Percentiles rank a stretch among this genome's conserved stretches.
Conservation (phyloP, 106 monocot species). For the Allium fistulosum region DNA sequence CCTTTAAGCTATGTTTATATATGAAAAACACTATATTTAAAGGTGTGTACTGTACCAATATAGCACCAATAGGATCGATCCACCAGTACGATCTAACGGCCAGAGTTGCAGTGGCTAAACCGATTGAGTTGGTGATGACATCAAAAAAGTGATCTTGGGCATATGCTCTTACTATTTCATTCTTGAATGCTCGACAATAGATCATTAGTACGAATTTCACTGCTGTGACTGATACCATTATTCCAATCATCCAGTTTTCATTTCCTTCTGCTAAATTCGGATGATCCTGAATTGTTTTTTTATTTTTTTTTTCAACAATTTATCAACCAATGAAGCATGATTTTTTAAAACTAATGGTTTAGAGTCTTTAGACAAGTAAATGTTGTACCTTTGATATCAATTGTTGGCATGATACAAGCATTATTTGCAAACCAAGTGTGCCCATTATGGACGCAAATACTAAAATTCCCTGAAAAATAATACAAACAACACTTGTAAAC, state of each 20-base stretch:
- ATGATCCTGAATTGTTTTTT: constrained; percentile 27
- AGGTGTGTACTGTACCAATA: constrained; percentile 29
- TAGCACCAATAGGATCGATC: constrained; percentile 84
- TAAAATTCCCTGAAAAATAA: constrained; percentile 61
- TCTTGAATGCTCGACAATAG: constrained; percentile 67
- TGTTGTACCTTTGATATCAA: constrained; percentile 44
- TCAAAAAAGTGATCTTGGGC: constrained; percentile 93
- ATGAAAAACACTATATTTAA: background rate
- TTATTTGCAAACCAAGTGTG: constrained; percentile 85
- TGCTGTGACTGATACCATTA: constrained; percentile 58
- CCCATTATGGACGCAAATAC: constrained; percentile 90
- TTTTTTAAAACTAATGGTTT: background rate
- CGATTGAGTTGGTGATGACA: constrained; percentile 83
- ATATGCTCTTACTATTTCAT: constrained; percentile 78
- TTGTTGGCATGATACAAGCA: constrained; percentile 61
- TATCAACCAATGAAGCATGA: too few species aligned
- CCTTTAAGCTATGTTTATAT: too few species aligned
- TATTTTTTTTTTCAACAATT: background rate
- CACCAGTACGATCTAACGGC: constrained; percentile 54
- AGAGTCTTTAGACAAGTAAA: too few species aligned
- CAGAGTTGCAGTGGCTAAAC: constrained; percentile 57
- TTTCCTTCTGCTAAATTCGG: constrained; percentile 16
- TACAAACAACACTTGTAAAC: too few species aligned
- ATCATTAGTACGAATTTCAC: constrained; percentile 73
- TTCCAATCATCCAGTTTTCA: constrained; percentile 70